These are phyloP conservation scores for Mortierella sp. DNA, from an alignment of 371 early-diverging fungal species.

Conservation along the genomic window DNA sequence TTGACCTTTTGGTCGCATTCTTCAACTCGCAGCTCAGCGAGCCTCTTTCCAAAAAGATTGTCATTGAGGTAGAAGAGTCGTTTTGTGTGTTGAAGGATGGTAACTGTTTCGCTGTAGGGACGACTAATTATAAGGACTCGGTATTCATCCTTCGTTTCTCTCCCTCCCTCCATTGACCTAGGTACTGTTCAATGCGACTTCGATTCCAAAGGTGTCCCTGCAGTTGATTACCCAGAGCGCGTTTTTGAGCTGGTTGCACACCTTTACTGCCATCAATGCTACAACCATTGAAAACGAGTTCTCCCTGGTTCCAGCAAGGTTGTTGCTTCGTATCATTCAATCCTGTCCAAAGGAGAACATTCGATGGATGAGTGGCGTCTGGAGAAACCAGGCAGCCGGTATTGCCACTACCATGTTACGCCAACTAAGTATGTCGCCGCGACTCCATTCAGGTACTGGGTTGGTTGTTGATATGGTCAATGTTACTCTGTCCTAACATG, in stretches of 20 bases:
- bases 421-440: constrained; percentile 28
- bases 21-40: constrained; percentile 78
- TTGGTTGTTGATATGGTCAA: too few relatives aligned
- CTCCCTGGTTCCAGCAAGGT: constrained; percentile 47
- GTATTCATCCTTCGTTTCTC: too few relatives aligned
- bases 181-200: constrained; percentile 65
- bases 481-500: too few relatives aligned
- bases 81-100: too few relatives aligned
- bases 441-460: background rate
- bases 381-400: constrained; percentile 44
- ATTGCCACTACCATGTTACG: constrained; percentile 40
- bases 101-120: too few relatives aligned
- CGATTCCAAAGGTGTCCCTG: constrained; percentile 61
- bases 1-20: constrained; percentile 72
- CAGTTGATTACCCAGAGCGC: constrained; percentile 69
- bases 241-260: constrained; percentile 68
- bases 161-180: constrained; percentile 36
- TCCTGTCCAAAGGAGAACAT: constrained; percentile 45
- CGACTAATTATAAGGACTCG: too few relatives aligned
- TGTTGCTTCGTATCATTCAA: constrained; percentile 37
- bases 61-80: constrained; percentile 59
- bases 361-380: constrained; percentile 49
- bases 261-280: constrained; percentile 53
- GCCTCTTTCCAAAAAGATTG: constrained; percentile 57
- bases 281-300: constrained; percentile 43